Evolutionary conservation across 1,284 basidiomycete species (phyloP), one percentile per base, ranked within the genome.

Genomic region (Violaceomyces palustris): DNA sequence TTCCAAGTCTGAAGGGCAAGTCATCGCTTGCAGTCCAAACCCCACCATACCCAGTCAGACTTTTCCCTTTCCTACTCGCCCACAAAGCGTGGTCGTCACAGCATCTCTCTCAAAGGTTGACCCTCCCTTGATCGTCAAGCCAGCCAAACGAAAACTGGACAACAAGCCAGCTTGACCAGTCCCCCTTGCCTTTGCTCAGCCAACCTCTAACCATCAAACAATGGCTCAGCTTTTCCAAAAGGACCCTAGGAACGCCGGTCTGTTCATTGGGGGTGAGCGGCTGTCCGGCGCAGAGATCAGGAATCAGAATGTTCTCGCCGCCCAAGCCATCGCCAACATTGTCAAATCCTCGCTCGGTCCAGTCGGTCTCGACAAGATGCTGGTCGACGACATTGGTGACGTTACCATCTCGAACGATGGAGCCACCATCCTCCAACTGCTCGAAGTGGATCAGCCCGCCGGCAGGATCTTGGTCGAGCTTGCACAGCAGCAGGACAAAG

Each of bases 351-450:
- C 90, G 35, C 75, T 99, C 32, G 94, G 94, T 8, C 94, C 94
- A 6, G 81, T 97, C 45, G 93, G 68, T 26, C 61, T 73, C 32
- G 71, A 73, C 56, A 72, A 72, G 68, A 74, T 98, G 92, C 80
- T 97, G 38, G 93, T 98, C 22, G 93, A 98, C 75, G 94, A 97
- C 76, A 93, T 98, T 66, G 94, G 94, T 65, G 94, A 99, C 80
- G 92, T 99, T 33, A 98, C 93, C 29, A 98, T 99, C 75, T 96
- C 93, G 45, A 99, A 99, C 76, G 94, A 98, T 77, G 94, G 94
- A 39, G 94, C 94, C 19, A 98, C 94, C 24, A 99, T 99, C 64
- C 83, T 98, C 32, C 85, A 88, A 26, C 80, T 98, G 18, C 79
- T 97, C 34, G 84, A 89, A 32, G 91, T 96, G 39, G 72, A 92